Base-by-base conservation (phyloP, 441 rosid genomes). In the Viola pubescens region DNA sequence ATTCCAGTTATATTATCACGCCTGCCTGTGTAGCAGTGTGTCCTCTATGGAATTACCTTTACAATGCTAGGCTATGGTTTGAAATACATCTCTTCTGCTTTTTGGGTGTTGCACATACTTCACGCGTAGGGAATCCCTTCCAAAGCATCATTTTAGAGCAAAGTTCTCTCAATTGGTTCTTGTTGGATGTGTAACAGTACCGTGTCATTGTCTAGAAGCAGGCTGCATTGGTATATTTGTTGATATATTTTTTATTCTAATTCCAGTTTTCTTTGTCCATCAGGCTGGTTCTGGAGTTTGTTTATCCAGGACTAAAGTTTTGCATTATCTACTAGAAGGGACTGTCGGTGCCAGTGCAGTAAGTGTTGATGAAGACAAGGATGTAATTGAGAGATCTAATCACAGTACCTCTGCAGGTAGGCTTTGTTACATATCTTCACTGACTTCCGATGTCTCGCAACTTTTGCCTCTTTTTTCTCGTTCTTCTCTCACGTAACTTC, bases 341-440 rank as follows among this genome's bases (percentile, higher is more conserved):
- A 89, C 97, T 43, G 83, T 80, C 5, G 98, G 86, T 73, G 76
- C 94, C 58, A 82, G 78, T 67, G 73, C 58, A 47, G 87, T 80
- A 64, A 74, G 66, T 54, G 75, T 62, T 38, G 80, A 79, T 10
- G 85, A 82, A 64, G 82, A 77, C 55, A 72, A 81, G 44, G 65
- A 74, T 47, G 59, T 34, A 48, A 51, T 34, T 43, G 72, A 58
- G 62, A 52, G 37, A 67, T 75, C 73, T 68, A 16, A 45, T 60
- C 16, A 62, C 7, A 58, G 54, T 48, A 54, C 40, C 44, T 46
- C n/a, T 9, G n/a, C 49, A 46, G 49, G 4, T 7, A 4, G 4
- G 4, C 4, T 10, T 46, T 45, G 9, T 46, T 9, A 8, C n/a
- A 7, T 46, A 46, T 13, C n/a, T 46, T 46, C n/a, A 10, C n/a